Evolutionary conservation across 108 stramenopile genomes (phyloP), one percentile per base, ranked within the genome.

Genomic region (Cyclostephanos invisitatus): DNA sequence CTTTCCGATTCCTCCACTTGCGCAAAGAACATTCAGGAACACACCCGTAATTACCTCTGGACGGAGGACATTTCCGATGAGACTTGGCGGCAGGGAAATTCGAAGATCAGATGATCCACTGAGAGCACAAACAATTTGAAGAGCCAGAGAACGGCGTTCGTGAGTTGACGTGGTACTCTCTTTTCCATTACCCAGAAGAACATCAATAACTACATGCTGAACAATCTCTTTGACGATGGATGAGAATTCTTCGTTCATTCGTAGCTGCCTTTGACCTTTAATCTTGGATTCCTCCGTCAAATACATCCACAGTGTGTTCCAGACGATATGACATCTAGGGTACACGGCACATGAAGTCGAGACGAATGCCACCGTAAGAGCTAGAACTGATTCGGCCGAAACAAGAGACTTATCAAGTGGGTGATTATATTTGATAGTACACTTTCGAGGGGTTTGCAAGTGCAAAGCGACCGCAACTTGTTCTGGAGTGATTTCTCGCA

Each of bases 241-340:
- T 0, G 73, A 50, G 48, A 56, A 71, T 2, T 48, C 72, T n/a
- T 84, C 64, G 22, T 50, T 72, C 60, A 25, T 37, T 63, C 62
- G 32, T 42, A 77, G 65, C 24, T 36, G 61, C n/a, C 75, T 60
- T 27, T 64, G 50, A 0, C 59, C 68, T 60, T 68, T 29, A 14
- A 64, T 24, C 21, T 74, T 20, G 14, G 29, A 37, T 50, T 70
- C 65, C 25, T 84, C 84, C 4, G 88, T 73, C 5, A 94, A 66
- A 69, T 82, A 89, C 22, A 62, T 72, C 90, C 90, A 91, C 2
- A 94, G 15, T 9, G 85, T 46, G 70, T 91, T 90, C 93, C 93
- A 94, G n/a, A 94, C 86, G 18, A 91, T 70, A 71, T 94, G 93
- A n/a, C 72, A 86, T 61, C 90, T 77, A 42, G 89, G 93, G 29